Evolutionary conservation across 1,139 yeast genomes (phyloP).

Genomic region (Blastobotrys petasosporus): DNA sequence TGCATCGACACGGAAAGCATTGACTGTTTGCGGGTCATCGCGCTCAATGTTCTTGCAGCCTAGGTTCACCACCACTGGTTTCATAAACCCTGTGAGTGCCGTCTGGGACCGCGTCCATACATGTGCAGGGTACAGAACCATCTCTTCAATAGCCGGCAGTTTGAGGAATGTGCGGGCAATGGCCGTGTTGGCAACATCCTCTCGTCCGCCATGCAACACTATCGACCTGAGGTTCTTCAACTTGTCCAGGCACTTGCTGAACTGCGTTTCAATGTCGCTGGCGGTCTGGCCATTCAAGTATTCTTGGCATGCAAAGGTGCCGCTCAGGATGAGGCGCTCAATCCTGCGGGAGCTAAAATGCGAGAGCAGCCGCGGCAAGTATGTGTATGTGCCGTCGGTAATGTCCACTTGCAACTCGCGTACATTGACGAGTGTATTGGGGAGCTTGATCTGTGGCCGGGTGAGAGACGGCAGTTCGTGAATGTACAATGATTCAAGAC

Average conservation of each 20-base stretch:
- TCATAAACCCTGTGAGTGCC: constrained; percentile 1
- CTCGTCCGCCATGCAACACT: constrained; percentile 3
- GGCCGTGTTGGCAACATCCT: constrained; percentile 3
- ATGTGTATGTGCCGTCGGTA: not conserved
- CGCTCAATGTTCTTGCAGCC: constrained; percentile 1
- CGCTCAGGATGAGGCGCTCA: constrained; percentile 4
- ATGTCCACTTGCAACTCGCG: constrained; percentile 4
- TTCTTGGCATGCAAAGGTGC: constrained; percentile 9
- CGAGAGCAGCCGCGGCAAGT: constrained; percentile 5
- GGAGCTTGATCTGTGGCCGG: not conserved
- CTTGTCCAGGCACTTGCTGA: not conserved
- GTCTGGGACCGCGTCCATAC: constrained; percentile 1
- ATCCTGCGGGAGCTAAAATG: constrained; percentile 3
- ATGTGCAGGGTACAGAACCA: constrained; percentile 3
- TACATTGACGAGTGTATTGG: constrained; percentile 1
- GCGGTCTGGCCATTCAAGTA: not conserved
- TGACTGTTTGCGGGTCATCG: not conserved
- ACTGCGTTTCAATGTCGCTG: not conserved
- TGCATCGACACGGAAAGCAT: not conserved
- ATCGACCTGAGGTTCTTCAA: constrained; percentile 1
- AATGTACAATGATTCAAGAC: constrained; percentile 3
- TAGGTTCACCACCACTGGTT: not conserved
- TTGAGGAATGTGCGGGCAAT: constrained; percentile 5
- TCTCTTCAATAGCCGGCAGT: not conserved
- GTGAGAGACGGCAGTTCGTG: not conserved